Base-by-base conservation (phyloP, 495 filamentous ascomycete genomes). In the Bathelium albidoporum region DNA sequence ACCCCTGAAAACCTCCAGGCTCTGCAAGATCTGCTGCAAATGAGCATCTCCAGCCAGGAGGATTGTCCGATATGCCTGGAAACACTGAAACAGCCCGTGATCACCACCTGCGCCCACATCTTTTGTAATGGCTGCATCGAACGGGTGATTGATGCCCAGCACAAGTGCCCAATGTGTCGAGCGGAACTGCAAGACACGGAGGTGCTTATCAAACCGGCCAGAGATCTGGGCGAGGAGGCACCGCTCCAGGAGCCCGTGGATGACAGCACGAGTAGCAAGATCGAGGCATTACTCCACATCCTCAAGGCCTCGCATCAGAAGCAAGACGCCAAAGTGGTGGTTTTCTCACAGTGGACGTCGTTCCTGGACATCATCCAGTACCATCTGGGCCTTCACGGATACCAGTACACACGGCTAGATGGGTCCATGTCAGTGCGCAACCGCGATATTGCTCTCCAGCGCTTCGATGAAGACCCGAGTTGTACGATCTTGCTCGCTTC, bases 291-390 rank as follows among this genome's bases (percentile, higher is more conserved):
- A 0, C 77, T 95, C 68, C 83, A 85, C 62, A 91, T 97, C 63
- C 76, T 96, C 7, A 84, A 82, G 14, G 89, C 89, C 1, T 84
- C 85, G 45, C 81, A 62, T 55, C 36, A 85, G 11, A 85, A 87
- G 20, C 79, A 44, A 9, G 62, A 77, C 9, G 90, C 84, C 44
- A 97, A 97, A 71, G 88, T 90, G 2, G 85, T 97, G 60, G 82
- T 96, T 36, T 97, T 97, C 78, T 90, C 86, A 12, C 91, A 96
- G 71, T 97, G 92, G 92, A 96, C 92, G 0, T 87, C 83, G 3
- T 96, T 95, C 77, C 80, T 97, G 1, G 81, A 89, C 58, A 81
- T 96, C 60, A 82, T 96, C 44, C 83, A 90, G 69, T 77, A 80
- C 0, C 85, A 94, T 62, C 80, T 97, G 10, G 69, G 79, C 20